Evolutionary conservation across 1,139 yeast genomes (phyloP), one percentile per base, ranked within the genome.

Genomic region (Pichia sp.): DNA sequence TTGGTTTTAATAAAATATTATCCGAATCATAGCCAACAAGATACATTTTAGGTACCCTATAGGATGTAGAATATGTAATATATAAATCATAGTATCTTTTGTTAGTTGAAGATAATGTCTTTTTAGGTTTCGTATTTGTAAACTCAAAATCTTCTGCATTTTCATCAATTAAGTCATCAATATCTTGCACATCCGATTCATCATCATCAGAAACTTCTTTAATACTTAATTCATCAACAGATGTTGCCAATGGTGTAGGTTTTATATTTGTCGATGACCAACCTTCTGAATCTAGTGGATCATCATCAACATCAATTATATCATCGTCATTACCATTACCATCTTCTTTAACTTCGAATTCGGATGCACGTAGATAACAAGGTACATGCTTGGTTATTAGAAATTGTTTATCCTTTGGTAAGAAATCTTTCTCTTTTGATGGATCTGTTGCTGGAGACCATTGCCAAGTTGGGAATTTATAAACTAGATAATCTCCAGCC

Each of bases 381-480:
- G 97, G 96, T 4, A 92, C 97, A 63, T 88, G 96, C 59, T 79
- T 77, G 0, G 97, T 89, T 7, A 92, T 85, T 42, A 92, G 69
- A 56, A 76, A 87, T 67, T 92, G 98, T 67, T 88, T 92, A 56
- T 87, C 92, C 1, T 70, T 67, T 0, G 98, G 98, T 53, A 92
- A 69, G 59, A 88, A 92, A 53, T 80, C 83, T 56, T 85, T 77
- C 47, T 68, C 75, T 58, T 76, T 77, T 7, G 71, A 67, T 12
- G 75, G 70, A 22, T 94, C 83, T 16, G 18, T 16, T 11, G 88
- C 82, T 4, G 82, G 70, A 8, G 83, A 74, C 98, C 99, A 92
- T 55, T 82, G 79, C 98, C 99, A 92, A 0, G 97, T 94, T 2
- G 98, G 97, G 65, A 94, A 92, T 71, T 86, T 86, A 66, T 80